phyloP scores from a whole-genome alignment of 2,329 filamentous ascomycete genomes.

The Ophiocordyceps camponoti-leonardi region DNA sequence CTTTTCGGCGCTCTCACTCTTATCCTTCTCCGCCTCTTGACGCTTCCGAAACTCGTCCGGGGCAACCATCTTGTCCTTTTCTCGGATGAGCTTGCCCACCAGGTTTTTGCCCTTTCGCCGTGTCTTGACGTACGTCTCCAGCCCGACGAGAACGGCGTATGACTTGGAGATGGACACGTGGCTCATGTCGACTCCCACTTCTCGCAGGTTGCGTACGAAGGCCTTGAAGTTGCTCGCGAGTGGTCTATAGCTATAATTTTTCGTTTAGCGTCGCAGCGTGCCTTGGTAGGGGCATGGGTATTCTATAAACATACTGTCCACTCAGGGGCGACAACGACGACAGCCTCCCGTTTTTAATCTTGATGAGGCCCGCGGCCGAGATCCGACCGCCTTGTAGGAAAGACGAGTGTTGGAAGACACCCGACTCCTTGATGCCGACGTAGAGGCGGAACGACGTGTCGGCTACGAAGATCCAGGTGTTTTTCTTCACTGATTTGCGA shows the following conservation, averaged over 20 bases:
- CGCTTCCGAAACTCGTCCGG: conserved; percentile 39
- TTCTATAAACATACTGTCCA: conserved; percentile 34
- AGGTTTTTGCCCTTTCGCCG: conserved; percentile 44
- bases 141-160: conserved; percentile 65
- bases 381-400: conserved; percentile 75
- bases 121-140: conserved; percentile 63
- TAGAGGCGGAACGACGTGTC: conserved; percentile 76
- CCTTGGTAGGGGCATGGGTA: no score
- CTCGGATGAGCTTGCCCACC: conserved; percentile 29
- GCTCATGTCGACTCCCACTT: conserved; percentile 61
- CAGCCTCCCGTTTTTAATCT: conserved; percentile 67
- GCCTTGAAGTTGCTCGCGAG: conserved; percentile 68
- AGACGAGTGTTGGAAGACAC: conserved; percentile 79
- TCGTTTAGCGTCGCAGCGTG: no score
- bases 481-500: conserved; percentile 63
- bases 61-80: conserved; percentile 40
- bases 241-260: conserved; percentile 46
- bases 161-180: conserved; percentile 64
- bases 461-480: conserved; percentile 87
- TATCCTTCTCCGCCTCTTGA: conserved; percentile 43
- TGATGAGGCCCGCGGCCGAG: conserved; percentile 67
- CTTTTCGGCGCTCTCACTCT: conserved; percentile 38
- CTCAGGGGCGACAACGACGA: conserved; percentile 51
- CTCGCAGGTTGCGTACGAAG: conserved; percentile 58
- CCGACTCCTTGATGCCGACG: conserved; percentile 76